These are phyloP conservation scores for Phytophthora cactorum DNA, from an alignment of 352 stramenopile species.

Conservation along the genomic window DNA sequence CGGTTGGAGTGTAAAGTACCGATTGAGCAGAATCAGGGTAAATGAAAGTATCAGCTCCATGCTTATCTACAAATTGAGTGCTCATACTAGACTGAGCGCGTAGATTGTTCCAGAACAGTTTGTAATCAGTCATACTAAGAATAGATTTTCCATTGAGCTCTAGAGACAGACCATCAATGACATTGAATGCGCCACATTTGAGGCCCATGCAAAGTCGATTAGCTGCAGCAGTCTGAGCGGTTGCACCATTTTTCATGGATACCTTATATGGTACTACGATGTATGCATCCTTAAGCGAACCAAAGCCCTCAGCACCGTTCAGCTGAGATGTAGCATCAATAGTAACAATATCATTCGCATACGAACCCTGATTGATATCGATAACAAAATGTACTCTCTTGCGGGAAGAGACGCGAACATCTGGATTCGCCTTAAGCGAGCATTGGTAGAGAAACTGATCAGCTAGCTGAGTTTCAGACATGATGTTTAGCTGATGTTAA, in stretches of 20 bases:
- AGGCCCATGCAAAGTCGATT: not conserved
- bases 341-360: not conserved
- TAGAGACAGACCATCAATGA: not conserved
- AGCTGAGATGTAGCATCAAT: not conserved
- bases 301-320: not conserved
- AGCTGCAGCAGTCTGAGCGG: not conserved
- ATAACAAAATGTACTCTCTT: not conserved
- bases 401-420: not conserved
- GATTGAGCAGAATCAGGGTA: not conserved
- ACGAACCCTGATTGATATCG: not conserved
- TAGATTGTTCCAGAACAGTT: not conserved
- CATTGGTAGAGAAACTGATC: not conserved
- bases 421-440: not conserved
- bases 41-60: not conserved
- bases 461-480: not conserved
- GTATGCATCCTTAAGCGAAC: not conserved
- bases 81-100: not conserved
- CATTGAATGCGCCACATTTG: not conserved
- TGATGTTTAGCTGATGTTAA: not conserved
- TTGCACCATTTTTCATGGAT: not conserved
- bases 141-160: not conserved
- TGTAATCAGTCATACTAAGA: not conserved
- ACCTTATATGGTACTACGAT: not conserved
- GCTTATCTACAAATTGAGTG: no score
- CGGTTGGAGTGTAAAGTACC: not conserved